These are phyloP conservation scores for Kickxella alabastrina DNA, from an alignment of 192 early-diverging fungal genomes.

Conservation along the genomic window DNA sequence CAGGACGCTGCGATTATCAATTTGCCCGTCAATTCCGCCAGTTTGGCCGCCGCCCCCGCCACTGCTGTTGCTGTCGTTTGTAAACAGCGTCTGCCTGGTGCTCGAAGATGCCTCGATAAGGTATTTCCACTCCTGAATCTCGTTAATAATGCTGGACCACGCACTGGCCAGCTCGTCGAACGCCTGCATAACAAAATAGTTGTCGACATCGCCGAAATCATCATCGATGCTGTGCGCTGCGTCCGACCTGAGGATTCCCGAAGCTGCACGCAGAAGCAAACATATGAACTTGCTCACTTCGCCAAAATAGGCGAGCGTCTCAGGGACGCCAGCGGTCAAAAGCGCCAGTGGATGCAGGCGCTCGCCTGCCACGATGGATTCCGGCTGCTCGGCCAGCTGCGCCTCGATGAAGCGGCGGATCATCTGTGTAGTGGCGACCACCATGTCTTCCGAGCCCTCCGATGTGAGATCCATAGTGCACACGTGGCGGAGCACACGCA, in stretches of 20 bases:
- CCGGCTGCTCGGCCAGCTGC: constrained; percentile 37
- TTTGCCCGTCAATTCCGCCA: background rate
- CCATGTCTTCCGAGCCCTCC: constrained; percentile 40
- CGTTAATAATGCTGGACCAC: constrained; percentile 40
- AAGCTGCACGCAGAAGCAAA: constrained; percentile 33
- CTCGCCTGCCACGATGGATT: constrained; percentile 15
- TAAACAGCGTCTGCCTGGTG: background rate
- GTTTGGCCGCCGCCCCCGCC: background rate
- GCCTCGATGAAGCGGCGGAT: constrained; percentile 46
- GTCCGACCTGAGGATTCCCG: constrained; percentile 32
- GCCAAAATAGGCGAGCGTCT: constrained; percentile 45
- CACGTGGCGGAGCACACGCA: constrained; percentile 40
- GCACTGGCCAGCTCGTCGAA: constrained; percentile 50
- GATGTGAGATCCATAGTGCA: constrained; percentile 39
- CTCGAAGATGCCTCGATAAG: constrained; percentile 20
- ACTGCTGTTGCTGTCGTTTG: background rate
- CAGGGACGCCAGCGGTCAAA: constrained; percentile 29
- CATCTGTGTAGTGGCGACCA: constrained; percentile 49
- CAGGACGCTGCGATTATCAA: constrained; percentile 17
- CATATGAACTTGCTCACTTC: constrained; percentile 45
- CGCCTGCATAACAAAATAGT: constrained; percentile 54
- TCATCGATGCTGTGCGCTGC: constrained; percentile 29
- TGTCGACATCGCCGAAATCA: constrained; percentile 50
- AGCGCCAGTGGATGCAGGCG: constrained; percentile 34
- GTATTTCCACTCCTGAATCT: constrained; percentile 35